phyloP scores from a whole-genome alignment of 2,329 filamentous ascomycete genomes.

The Biscogniauxia marginata region DNA sequence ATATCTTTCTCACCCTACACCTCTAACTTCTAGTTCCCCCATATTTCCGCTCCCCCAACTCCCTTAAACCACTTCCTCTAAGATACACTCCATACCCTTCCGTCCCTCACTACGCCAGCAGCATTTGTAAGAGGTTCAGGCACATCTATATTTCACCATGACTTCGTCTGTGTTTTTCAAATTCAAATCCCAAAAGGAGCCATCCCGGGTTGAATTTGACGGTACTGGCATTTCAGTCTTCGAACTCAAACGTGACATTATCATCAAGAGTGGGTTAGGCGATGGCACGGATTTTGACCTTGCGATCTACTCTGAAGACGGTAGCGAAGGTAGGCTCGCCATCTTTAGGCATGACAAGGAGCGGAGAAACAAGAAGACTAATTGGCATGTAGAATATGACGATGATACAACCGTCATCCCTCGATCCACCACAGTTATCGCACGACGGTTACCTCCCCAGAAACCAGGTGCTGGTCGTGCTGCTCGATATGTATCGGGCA shows the following conservation, averaged over 20 bases:
- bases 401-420: slow-evolving; percentile 98
- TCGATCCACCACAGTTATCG: slow-evolving; percentile 90
- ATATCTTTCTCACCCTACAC: slow-evolving; percentile 6
- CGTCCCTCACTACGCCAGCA: not conserved
- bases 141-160: slow-evolving; percentile 56
- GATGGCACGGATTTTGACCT: slow-evolving; percentile 97
- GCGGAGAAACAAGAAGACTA: slow-evolving; percentile 11
- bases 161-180: slow-evolving; percentile 99
- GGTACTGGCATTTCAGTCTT: slow-evolving; percentile 98
- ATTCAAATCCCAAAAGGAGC: slow-evolving; percentile 98
- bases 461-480: slow-evolving; percentile 87
- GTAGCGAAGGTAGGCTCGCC: slow-evolving; percentile 73
- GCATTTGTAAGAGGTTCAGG: slow-evolving; percentile 15
- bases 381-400: slow-evolving; percentile 71
- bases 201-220: slow-evolving; percentile 91
- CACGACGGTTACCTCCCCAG: slow-evolving; percentile 77
- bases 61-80: not conserved
- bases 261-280: slow-evolving; percentile 86
- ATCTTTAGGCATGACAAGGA: not conserved
- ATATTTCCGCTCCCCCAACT: not conserved
- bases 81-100: too few species aligned
- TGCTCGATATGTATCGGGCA: slow-evolving; percentile 92
- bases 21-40: slow-evolving; percentile 10
- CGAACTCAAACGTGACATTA: slow-evolving; percentile 98
- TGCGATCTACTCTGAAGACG: slow-evolving; percentile 89